A percentile compares a stretch with the other conserved stretches of the same genome.
phyloP scores from a whole-genome alignment of 257 asterid genomes.

The Nyctanthes arbortristis region DNA sequence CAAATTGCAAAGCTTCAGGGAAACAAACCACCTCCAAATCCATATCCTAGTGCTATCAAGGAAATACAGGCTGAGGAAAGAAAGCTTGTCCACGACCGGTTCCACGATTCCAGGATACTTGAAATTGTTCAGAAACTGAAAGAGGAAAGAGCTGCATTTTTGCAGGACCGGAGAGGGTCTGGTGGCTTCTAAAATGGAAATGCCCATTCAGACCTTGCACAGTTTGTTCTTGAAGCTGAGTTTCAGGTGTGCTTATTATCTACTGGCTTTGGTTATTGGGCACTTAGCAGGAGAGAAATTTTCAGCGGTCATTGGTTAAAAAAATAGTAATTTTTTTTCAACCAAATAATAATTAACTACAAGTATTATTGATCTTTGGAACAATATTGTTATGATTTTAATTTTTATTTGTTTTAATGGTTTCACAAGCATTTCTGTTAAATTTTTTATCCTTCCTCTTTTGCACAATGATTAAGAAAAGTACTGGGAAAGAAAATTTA shows the following conservation, averaged over 20 bases:
- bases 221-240: neutral
- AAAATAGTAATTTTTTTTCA: too few relatives aligned
- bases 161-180: conserved; percentile 45
- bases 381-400: neutral
- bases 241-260: conserved; percentile 1
- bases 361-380: neutral
- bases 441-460: too few relatives aligned
- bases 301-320: neutral
- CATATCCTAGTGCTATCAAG: conserved; percentile 71
- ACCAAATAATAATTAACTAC: neutral
- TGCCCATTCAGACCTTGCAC: neutral
- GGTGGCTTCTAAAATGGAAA: conserved; percentile 20
- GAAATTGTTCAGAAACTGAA: conserved; percentile 42
- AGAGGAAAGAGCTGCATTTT: conserved; percentile 43
- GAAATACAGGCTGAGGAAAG: conserved; percentile 86
- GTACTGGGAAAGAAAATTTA: too few relatives aligned
- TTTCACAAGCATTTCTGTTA: too few relatives aligned
- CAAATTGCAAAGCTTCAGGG: conserved; percentile 69
- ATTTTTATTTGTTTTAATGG: too few relatives aligned
- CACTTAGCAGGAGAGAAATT: neutral
- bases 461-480: too few relatives aligned
- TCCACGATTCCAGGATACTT: conserved; percentile 39
- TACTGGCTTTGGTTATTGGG: neutral
- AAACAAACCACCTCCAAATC: conserved; percentile 72
- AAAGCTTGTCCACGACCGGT: conserved; percentile 61